A percentile compares a stretch with the other conserved stretches of the same genome.
Conservation (phyloP, 2,329 filamentous ascomycete species). For the Fusarium staphyleae region DNA sequence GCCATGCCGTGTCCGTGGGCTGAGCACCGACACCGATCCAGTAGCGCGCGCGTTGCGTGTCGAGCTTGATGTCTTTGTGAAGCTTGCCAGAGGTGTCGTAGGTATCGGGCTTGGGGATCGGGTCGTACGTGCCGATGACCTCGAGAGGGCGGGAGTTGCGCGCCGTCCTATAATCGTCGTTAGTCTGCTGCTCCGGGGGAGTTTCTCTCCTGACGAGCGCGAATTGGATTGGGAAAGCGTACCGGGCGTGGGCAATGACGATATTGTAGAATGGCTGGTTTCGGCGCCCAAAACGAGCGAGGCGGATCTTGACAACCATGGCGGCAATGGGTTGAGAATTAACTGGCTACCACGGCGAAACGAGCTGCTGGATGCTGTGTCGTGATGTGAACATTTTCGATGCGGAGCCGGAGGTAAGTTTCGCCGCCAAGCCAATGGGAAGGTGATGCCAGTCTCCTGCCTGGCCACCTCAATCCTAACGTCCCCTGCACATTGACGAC, state of each 20-base stretch:
- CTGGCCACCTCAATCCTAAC: slow-evolving; percentile 12
- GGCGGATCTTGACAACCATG: slow-evolving; percentile 94
- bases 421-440: slow-evolving; percentile 47
- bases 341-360: slow-evolving; percentile 17
- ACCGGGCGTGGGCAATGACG: slow-evolving; percentile 92
- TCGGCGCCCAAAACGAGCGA: slow-evolving; percentile 89
- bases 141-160: slow-evolving; percentile 89
- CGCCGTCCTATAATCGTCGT: slow-evolving; percentile 68
- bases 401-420: slow-evolving; percentile 44
- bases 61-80: slow-evolving; percentile 92
- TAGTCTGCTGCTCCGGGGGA: background rate
- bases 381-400: slow-evolving; percentile 43
- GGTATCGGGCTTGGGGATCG: slow-evolving; percentile 67
- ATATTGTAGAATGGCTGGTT: slow-evolving; percentile 98
- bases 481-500: slow-evolving; percentile 25
- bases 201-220: background rate
- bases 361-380: slow-evolving; percentile 14
- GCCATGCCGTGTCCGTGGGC: slow-evolving; percentile 88
- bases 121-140: slow-evolving; percentile 83
- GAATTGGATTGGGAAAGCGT: slow-evolving; percentile 42
- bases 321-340: slow-evolving; percentile 24
- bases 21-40: slow-evolving; percentile 98
- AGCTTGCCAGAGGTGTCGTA: slow-evolving; percentile 69
- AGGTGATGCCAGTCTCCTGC: slow-evolving; percentile 28
- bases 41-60: slow-evolving; percentile 82